These are phyloP conservation scores for Otatea glauca DNA, from an alignment of 176 grass and related monocot species.

Conservation along the genomic window DNA sequence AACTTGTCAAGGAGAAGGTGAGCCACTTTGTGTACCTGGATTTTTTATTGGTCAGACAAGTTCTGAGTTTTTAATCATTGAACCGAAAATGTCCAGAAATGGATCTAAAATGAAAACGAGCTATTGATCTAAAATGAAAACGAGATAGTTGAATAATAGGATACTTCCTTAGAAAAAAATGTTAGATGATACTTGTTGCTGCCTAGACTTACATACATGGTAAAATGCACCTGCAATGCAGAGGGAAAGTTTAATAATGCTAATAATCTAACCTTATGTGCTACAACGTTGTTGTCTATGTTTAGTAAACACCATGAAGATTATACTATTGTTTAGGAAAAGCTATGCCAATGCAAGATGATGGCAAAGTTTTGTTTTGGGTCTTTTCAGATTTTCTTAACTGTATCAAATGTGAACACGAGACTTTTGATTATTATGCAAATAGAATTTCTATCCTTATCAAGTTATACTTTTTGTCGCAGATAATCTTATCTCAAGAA, in stretches of 20 bases:
- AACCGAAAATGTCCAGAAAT: background rate
- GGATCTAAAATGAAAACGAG: background rate
- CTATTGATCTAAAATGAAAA: background rate
- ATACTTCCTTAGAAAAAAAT: background rate
- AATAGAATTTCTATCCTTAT: background rate
- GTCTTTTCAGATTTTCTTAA: background rate
- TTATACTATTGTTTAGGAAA: constrained; percentile 27
- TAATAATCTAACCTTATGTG: background rate
- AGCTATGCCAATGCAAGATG: background rate
- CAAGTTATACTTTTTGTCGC: constrained; percentile 29
- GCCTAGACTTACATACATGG: background rate
- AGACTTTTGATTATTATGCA: background rate
- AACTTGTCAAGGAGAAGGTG: constrained; percentile 86
- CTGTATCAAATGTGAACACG: background rate
- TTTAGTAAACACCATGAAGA: background rate
- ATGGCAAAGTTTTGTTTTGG: background rate
- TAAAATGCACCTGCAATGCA: background rate
- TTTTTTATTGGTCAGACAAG: background rate
- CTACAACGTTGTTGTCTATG: background rate
- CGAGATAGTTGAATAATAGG: background rate
- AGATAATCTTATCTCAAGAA: constrained; percentile 94
- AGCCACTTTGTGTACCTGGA: constrained; percentile 11
- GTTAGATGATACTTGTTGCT: background rate
- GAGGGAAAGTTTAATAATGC: background rate
- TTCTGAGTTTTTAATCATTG: background rate